These are phyloP conservation scores for Begonia peltatifolia DNA, from an alignment of 306 rosid genomes.

Conservation along the genomic window DNA sequence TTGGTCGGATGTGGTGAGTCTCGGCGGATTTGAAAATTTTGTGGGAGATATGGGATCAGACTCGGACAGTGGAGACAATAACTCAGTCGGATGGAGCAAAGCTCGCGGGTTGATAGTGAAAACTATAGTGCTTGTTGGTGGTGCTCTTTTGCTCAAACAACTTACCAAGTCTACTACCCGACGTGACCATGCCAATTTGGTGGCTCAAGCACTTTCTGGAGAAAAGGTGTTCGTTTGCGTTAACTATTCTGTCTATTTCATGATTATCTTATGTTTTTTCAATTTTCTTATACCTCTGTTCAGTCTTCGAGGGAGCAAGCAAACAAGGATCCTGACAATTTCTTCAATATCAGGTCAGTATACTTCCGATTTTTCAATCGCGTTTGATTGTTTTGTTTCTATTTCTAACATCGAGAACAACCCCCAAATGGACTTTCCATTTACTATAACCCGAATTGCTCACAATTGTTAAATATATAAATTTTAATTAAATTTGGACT, in stretches of 20 bases:
- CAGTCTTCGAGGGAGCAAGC: slow-evolving; percentile 88
- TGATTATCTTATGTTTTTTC: neutral
- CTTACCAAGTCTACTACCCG: slow-evolving; percentile 97
- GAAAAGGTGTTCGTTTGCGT: slow-evolving; percentile 34
- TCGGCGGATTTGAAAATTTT: too few species aligned
- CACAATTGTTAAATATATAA: neutral
- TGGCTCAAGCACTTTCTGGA: slow-evolving; percentile 69
- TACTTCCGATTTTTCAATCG: neutral
- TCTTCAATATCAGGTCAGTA: slow-evolving; percentile 71
- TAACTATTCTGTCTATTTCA: neutral
- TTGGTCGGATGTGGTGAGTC: too few species aligned
- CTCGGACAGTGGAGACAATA: slow-evolving; percentile 9
- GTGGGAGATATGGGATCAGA: slow-evolving; percentile 17
- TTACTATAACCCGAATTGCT: neutral
- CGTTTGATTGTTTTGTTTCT: neutral
- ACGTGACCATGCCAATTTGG: slow-evolving; percentile 89
- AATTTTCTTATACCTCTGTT: neutral
- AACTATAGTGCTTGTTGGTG: slow-evolving; percentile 61
- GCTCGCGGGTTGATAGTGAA: slow-evolving; percentile 60
- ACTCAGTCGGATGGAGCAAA: slow-evolving; percentile 46
- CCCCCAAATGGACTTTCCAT: neutral
- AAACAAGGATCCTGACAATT: slow-evolving; percentile 76
- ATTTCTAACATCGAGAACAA: neutral
- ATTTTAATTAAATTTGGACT: neutral
- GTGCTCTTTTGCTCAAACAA: slow-evolving; percentile 73